These are phyloP conservation scores for cucumber (Cucumis sativus) DNA, from an alignment of 306 rosid genomes.

Conservation along the genomic window Cucumber_9930_V3 NC_026658.2:20720001-20720500, in stretches of 20 bases:
- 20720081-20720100: background rate
- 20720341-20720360: constrained; percentile 1
- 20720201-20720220: background rate
- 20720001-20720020: too few relatives aligned
- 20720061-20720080: too few relatives aligned
- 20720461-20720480: background rate
- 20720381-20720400: background rate
- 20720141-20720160: background rate
- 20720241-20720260: background rate
- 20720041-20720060: too few relatives aligned
- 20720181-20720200: background rate
- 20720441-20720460: background rate
- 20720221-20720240: background rate
- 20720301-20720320: constrained; percentile 3
- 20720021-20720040: too few relatives aligned
- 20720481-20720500: background rate
- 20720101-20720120: background rate
- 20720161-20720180: background rate
- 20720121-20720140: background rate
- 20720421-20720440: background rate
- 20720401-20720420: constrained; percentile 1
- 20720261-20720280: constrained; percentile 6
- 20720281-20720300: constrained; percentile 3
- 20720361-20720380: background rate
- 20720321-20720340: background rate